A percentile compares a stretch with the other conserved stretches of the same genome.
Evolutionary conservation across 495 filamentous ascomycete species (phyloP).

Genomic region (Hypoxylon trugodes): DNA sequence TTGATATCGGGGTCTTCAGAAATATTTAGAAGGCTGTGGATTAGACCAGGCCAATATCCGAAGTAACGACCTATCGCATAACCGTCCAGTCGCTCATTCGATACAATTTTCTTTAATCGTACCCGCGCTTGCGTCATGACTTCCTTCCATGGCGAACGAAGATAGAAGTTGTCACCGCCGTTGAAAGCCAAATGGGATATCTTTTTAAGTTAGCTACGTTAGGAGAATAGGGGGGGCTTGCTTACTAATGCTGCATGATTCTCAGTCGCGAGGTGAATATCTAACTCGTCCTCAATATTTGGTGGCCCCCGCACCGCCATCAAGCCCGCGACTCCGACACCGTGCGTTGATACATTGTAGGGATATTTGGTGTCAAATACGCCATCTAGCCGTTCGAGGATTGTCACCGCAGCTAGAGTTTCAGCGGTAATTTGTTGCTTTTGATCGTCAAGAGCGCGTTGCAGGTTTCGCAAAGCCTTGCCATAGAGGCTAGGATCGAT

Average conservation of each 20-base stretch:
- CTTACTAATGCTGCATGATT: constrained; percentile 28
- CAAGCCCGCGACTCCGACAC: constrained; percentile 8
- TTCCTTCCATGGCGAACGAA: constrained; percentile 15
- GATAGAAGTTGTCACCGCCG: constrained; percentile 28
- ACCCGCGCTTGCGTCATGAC: neutral
- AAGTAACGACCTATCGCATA: constrained; percentile 24
- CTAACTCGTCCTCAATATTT: constrained; percentile 15
- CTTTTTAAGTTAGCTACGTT: neutral
- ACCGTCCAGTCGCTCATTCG: constrained; percentile 8
- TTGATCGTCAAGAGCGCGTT: constrained; percentile 16
- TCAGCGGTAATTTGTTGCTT: constrained; percentile 10
- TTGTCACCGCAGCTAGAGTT: constrained; percentile 19
- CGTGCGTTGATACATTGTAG: constrained; percentile 1
- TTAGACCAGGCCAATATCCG: constrained; percentile 22
- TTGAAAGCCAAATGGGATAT: constrained; percentile 21
- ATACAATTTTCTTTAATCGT: neutral
- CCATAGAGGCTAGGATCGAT: constrained; percentile 22
- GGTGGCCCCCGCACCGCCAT: constrained; percentile 20
- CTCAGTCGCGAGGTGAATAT: constrained; percentile 25
- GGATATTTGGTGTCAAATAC: constrained; percentile 18
- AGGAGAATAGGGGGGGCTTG: neutral
- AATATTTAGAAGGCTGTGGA: constrained; percentile 7
- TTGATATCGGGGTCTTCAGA: constrained; percentile 1
- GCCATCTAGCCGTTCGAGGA: constrained; percentile 21
- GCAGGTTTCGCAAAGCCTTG: constrained; percentile 27